phyloP scores from a whole-genome alignment of 1,139 yeast genomes.

The Candida freyschussii region DNA sequence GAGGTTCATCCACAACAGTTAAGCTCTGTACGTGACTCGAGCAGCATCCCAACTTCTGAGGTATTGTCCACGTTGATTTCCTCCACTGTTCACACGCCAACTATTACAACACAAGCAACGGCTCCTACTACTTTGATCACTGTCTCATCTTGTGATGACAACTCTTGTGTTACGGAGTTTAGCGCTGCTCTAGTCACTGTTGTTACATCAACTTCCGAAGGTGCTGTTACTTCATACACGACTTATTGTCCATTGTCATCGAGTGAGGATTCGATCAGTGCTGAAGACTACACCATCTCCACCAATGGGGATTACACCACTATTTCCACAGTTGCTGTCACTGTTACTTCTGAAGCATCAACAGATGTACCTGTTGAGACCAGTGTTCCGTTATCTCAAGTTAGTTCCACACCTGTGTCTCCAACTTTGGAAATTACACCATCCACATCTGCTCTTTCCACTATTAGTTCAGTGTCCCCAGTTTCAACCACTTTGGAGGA shows the following conservation, averaged over 20 bases:
- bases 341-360: conserved; percentile 3
- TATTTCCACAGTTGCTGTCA: not conserved
- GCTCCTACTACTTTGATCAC: conserved; percentile 12
- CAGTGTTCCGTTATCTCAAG: too few relatives aligned
- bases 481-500: too few relatives aligned
- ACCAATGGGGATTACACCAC: not conserved
- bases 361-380: conserved; percentile 1
- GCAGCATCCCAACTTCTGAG: too few relatives aligned
- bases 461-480: too few relatives aligned
- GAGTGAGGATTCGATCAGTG: not conserved
- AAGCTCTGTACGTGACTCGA: too few relatives aligned
- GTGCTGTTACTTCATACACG: conserved; percentile 28
- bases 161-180: conserved; percentile 26
- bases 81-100: not conserved
- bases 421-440: conserved; percentile 2
- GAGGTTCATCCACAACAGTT: too few relatives aligned
- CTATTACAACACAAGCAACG: conserved; percentile 2
- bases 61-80: not conserved
- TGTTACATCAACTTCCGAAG: conserved; percentile 26
- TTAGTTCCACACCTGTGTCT: not conserved
- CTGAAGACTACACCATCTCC: not conserved
- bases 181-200: conserved; percentile 26
- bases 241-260: conserved; percentile 30
- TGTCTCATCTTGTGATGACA: conserved; percentile 19
- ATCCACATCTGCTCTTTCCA: conserved; percentile 12